Percentiles rank a stretch among this genome's conserved stretches.
Evolutionary conservation across 1,284 basidiomycete species (phyloP).

Genomic region (Cyathus olla): DNA sequence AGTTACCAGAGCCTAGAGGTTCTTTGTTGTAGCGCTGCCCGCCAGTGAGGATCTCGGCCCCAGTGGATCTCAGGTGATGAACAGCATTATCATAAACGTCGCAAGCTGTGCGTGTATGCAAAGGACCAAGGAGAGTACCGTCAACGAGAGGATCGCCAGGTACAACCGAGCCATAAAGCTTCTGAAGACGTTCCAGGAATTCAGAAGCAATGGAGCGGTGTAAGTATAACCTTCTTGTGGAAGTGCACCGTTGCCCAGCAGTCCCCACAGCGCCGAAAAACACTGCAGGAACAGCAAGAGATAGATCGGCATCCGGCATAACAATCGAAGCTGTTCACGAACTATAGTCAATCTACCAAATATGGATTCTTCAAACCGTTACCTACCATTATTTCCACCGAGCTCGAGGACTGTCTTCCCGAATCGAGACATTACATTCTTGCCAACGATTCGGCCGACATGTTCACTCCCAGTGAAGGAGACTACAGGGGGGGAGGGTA

Average conservation of each 20-base stretch:
- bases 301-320: constrained; percentile 93
- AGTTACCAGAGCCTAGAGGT: constrained; percentile 79
- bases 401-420: constrained; percentile 91
- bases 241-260: constrained; percentile 95
- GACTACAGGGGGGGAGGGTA: constrained; percentile 54
- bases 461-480: constrained; percentile 95
- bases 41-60: constrained; percentile 84
- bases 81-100: constrained; percentile 75
- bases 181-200: constrained; percentile 82
- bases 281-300: constrained; percentile 88
- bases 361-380: background rate
- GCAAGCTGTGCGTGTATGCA: constrained; percentile 83
- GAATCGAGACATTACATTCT: constrained; percentile 83
- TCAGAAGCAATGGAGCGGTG: constrained; percentile 83
- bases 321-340: constrained; percentile 80
- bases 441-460: constrained; percentile 88
- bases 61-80: constrained; percentile 69
- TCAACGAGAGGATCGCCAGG: constrained; percentile 87
- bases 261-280: constrained; percentile 97
- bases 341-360: too few species aligned
- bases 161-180: constrained; percentile 74
- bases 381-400: constrained; percentile 92
- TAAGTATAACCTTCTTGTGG: constrained; percentile 90
- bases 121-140: constrained; percentile 85
- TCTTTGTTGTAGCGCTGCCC: constrained; percentile 64